Percentiles rank a stretch among this genome's conserved stretches.
These are phyloP conservation scores for Aureobasidium subglaciale DNA, from an alignment of 2,329 filamentous ascomycete species.

Conservation along the genomic window DNA sequence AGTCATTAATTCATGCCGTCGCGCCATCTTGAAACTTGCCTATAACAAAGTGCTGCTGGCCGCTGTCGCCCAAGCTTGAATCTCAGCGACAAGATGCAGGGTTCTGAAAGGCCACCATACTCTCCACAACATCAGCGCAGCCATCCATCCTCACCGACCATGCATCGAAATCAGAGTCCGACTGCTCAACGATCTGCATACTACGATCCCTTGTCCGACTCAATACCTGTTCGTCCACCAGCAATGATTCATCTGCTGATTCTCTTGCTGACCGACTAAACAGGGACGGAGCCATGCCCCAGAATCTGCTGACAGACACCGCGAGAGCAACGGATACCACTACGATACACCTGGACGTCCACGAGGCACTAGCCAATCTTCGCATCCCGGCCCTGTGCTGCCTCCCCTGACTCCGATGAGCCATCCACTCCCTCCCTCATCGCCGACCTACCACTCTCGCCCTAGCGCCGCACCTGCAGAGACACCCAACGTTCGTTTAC, in stretches of 20 bases:
- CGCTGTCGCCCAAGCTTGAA: background rate
- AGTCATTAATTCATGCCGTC: constrained; percentile 6
- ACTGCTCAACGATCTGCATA: constrained; percentile 34
- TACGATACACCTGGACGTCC: constrained; percentile 10
- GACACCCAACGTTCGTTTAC: constrained; percentile 4
- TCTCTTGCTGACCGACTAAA: background rate
- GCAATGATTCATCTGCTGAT: background rate
- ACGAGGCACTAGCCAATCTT: constrained; percentile 12
- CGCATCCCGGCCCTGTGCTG: constrained; percentile 7
- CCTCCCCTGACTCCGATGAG: constrained; percentile 11
- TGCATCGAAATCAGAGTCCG: constrained; percentile 29
- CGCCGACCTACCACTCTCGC: constrained; percentile 7
- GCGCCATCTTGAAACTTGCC: background rate
- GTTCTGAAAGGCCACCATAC: constrained; percentile 19
- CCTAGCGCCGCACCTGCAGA: constrained; percentile 1
- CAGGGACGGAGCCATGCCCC: constrained; percentile 16
- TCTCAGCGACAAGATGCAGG: background rate
- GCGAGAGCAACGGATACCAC: constrained; percentile 16
- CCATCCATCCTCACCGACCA: constrained; percentile 31
- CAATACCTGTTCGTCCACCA: constrained; percentile 23
- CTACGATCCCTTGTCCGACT: constrained; percentile 44
- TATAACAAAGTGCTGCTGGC: constrained; percentile 1
- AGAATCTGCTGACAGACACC: constrained; percentile 16
- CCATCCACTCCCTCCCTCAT: constrained; percentile 7
- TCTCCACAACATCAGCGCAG: constrained; percentile 25